Evolutionary conservation across 768 basidiomycete genomes (phyloP).

Genomic region (Brasilioporus rufonigricans): DNA sequence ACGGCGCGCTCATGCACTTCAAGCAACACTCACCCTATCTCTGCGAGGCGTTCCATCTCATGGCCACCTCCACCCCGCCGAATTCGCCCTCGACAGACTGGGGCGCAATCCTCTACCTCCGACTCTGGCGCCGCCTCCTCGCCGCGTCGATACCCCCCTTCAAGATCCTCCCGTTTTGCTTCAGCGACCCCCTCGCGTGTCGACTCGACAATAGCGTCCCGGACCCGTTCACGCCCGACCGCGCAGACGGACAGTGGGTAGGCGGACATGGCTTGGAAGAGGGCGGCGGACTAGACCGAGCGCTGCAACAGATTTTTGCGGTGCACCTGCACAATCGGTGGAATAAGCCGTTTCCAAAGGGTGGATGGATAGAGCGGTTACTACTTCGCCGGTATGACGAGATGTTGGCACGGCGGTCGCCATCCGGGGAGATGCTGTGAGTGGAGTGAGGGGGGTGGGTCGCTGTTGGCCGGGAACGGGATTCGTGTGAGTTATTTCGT

Average conservation of each 20-base stretch:
- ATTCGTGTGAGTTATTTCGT: neutral
- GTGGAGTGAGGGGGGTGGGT: neutral
- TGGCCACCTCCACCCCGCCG: conserved; percentile 72
- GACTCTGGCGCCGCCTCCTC: conserved; percentile 84
- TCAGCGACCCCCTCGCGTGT: conserved; percentile 88
- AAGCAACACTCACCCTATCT: conserved; percentile 88
- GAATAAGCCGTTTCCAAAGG: conserved; percentile 79
- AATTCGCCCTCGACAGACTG: conserved; percentile 84
- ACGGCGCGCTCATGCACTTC: conserved; percentile 96
- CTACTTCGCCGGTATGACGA: conserved; percentile 63
- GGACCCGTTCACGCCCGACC: conserved; percentile 74
- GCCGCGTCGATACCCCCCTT: conserved; percentile 75
- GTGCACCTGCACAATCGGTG: conserved; percentile 97
- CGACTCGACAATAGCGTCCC: conserved; percentile 89
- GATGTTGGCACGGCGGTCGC: conserved; percentile 38
- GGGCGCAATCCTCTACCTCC: conserved; percentile 90
- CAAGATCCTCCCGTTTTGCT: conserved; percentile 93
- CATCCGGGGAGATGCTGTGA: neutral
- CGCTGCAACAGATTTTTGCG: conserved; percentile 71
- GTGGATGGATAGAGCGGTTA: conserved; percentile 85
- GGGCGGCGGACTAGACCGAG: conserved; percentile 61
- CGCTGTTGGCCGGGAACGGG: neutral
- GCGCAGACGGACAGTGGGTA: conserved; percentile 61
- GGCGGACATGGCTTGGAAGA: conserved; percentile 58
- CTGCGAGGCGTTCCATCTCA: conserved; percentile 93